A percentile compares a stretch with the other conserved stretches of the same genome.
Conservation (phyloP, 2,329 filamentous ascomycete genomes). For the Fusarium sp. region DNA sequence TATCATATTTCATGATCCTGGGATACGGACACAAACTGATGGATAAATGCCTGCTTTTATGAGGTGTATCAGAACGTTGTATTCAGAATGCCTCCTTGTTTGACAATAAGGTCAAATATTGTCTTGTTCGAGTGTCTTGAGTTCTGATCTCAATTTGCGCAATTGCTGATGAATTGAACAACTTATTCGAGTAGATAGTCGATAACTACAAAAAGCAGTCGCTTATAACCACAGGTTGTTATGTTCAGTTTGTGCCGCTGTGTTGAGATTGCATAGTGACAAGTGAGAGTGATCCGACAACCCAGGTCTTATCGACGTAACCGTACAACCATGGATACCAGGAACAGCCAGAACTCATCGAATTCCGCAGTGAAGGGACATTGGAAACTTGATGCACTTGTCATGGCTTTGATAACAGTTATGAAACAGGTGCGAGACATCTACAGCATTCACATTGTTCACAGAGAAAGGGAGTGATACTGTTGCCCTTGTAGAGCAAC, state of each 20-base stretch:
- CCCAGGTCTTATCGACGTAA: no score
- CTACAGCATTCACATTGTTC: constrained; percentile 1
- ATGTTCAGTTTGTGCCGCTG: neutral
- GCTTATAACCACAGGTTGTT: neutral
- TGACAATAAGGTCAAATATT: no score
- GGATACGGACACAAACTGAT: no score
- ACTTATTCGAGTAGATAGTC: no score
- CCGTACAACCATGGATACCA: neutral
- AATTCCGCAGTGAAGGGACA: neutral
- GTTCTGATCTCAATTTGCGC: no score
- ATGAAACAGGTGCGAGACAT: neutral
- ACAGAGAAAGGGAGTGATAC: neutral
- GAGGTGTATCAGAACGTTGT: no score
- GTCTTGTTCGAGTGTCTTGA: no score
- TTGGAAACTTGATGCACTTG: neutral
- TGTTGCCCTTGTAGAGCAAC: neutral
- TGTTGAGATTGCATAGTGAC: neutral
- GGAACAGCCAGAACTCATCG: neutral
- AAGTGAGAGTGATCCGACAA: neutral
- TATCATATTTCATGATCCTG: no score
- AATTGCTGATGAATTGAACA: no score
- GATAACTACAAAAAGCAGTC: neutral
- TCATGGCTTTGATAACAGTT: neutral
- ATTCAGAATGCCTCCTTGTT: no score
- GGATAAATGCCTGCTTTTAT: no score